Base-by-base conservation (phyloP, 805 yeast genomes). In the Kazachstania kunashirensis region DNA sequence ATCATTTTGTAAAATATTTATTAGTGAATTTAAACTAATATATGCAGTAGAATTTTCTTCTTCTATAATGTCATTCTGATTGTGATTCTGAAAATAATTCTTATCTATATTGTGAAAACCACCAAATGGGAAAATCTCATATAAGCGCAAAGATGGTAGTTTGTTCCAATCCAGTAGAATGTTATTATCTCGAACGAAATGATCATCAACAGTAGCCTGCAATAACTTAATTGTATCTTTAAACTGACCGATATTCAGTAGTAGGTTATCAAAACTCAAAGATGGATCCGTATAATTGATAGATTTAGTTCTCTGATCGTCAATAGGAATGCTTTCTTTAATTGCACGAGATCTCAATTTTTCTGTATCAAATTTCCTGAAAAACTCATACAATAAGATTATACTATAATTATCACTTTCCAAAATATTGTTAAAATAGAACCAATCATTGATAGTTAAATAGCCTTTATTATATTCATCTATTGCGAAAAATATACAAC, bases 401-500 rank as follows among this genome's bases (percentile, higher is more conserved):
- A 65, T 65, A 50, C 71, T 73, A 33, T 67, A 70, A 37, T 68
- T 62, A 38, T 65, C 57, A 38, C 71, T 67, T 43, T 67, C 68
- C 36, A 75, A 59, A 30, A 71, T 46, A 42, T 70, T 67, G 49
- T 82, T 77, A 54, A 89, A 83, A 29, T 70, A 69, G 34, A 73
- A 62, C 81, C 94, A 89, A 54, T 89, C 96, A 18, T 65, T 57
- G 34, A 77, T 65, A 19, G 73, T 68, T 34, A 84, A 67, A 41
- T 68, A 77, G 6, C 96, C 96, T 46, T 75, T 73, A 38, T 69
- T 66, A 27, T 70, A 67, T 40, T 73, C 73, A 61, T 89, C 97
- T 12, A 95, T 84, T 19, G 85, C 76, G 39, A 81, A 66, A 54
- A 82, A 89, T 33, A 89, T 75, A 42, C 88, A 68, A 5, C 81